Base-by-base conservation (phyloP, 1,284 basidiomycete genomes). In the Austropuccinia psidii region DNA sequence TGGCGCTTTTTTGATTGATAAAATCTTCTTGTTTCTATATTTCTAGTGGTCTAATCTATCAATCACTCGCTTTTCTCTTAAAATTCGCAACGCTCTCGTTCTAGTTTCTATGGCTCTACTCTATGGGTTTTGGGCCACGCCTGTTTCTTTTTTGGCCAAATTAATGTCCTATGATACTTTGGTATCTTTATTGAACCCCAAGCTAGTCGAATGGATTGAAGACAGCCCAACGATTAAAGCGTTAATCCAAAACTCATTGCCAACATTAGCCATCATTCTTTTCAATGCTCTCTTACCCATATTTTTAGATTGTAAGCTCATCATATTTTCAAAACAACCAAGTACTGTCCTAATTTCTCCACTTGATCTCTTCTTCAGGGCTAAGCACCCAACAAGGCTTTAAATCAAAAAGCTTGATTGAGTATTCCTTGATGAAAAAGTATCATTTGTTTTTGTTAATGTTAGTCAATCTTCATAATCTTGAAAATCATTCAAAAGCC, bases 41-140 rank as follows among this genome's bases (percentile, higher is more conserved):
- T 78, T 78, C 65, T 77, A 80, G 73, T 81, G 80, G 80, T 74
- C 74, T 47, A 80, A 80, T 75, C 77, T 80, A 29, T 77, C 78
- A 33, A 75, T 80, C 29, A 68, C 75, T 24, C 74, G 77, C 29
- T 76, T 74, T 68, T 78, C 79, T 35, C 74, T 78, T 24, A 73
- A 79, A 37, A 67, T 78, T 1, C 76, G 79, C 11, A 77, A 80
- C 58, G 68, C 78, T 4, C 65, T 80, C 27, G 79, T 81, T 31
- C 74, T 75, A 8, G 70, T 78, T 65, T 77, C 78, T 29, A 78
- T 80, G 45, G 75, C 77, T 24, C 66, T 77, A 8, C 73, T 81
- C 4, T 76, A 80, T n/a, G 58, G 78, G 19, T 79, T 80, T 69
- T 80, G 79, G 75, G 77, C 79, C 55, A 77, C 78, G 3, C 77